Conservation (phyloP, 129 eudicot genomes). For the Glebionis coronaria region DNA sequence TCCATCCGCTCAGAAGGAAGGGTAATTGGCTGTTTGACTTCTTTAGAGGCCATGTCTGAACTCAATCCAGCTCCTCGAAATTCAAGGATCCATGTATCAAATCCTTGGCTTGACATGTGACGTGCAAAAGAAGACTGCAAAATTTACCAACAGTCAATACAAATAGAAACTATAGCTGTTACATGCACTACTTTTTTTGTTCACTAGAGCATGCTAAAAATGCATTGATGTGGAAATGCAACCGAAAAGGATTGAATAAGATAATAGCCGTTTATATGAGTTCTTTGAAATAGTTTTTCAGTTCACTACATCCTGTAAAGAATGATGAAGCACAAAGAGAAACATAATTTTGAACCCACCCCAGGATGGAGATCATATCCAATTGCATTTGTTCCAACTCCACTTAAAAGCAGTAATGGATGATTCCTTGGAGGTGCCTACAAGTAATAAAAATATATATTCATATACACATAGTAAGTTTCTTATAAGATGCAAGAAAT, state of each 20-base stretch:
- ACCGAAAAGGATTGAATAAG: not conserved
- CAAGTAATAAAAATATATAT: constrained; percentile 13
- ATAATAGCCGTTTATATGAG: not conserved
- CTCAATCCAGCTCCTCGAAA: constrained; percentile 89
- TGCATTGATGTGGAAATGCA: not conserved
- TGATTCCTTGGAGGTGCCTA: constrained; percentile 69
- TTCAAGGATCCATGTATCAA: constrained; percentile 86
- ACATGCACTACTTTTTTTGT: not conserved
- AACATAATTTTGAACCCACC: constrained; percentile 33
- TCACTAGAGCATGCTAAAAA: not conserved
- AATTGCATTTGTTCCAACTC: constrained; percentile 82
- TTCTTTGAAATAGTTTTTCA: not conserved
- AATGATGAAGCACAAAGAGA: constrained; percentile 9
- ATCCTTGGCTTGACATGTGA: constrained; percentile 73
- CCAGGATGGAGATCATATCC: constrained; percentile 89
- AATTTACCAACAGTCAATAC: constrained; percentile 22
- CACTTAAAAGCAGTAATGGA: constrained; percentile 67
- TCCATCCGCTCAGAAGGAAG: constrained; percentile 34
- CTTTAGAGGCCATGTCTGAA: constrained; percentile 29
- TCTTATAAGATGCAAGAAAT: too few relatives aligned
- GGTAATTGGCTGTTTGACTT: constrained; percentile 36
- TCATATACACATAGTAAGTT: too few relatives aligned
- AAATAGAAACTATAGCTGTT: constrained; percentile 7
- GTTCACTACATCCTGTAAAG: constrained; percentile 5
- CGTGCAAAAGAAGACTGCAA: constrained; percentile 86